phyloP scores from a whole-genome alignment of 2,329 filamentous ascomycete genomes.

The Curvularia hawaiiensis region DNA sequence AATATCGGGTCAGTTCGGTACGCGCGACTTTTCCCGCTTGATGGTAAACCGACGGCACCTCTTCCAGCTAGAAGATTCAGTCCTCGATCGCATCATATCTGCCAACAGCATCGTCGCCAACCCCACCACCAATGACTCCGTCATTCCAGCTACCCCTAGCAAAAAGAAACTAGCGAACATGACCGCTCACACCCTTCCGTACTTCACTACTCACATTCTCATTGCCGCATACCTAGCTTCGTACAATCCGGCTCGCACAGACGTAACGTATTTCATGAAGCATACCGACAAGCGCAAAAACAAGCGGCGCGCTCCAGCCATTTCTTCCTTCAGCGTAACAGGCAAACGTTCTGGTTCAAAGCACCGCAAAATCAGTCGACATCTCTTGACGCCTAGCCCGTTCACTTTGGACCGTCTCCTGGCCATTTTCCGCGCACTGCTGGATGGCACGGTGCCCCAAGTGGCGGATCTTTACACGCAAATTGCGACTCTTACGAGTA shows the following conservation, averaged over 20 bases:
- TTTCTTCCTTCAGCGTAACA: conserved; percentile 19
- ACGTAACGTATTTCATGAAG: conserved; percentile 77
- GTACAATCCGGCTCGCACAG: conserved; percentile 76
- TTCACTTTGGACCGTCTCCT: conserved; percentile 80
- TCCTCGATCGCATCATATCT: conserved; percentile 65
- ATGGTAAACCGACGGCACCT: conserved; percentile 72
- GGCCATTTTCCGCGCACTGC: conserved; percentile 73
- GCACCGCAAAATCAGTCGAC: conserved; percentile 75
- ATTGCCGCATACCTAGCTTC: conserved; percentile 81
- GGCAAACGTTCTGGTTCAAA: conserved; percentile 47
- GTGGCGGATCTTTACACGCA: conserved; percentile 57
- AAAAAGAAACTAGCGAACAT: conserved; percentile 20
- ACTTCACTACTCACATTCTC: conserved; percentile 74
- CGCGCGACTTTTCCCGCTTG: conserved; percentile 83
- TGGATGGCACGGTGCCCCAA: conserved; percentile 53
- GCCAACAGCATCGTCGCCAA: not conserved
- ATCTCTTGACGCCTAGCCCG: conserved; percentile 75
- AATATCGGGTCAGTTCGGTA: conserved; percentile 70
- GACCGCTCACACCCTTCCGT: conserved; percentile 62
- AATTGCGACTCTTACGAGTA: conserved; percentile 73
- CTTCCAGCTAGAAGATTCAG: conserved; percentile 73
- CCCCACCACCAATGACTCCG: not conserved
- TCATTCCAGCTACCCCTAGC: conserved; percentile 17
- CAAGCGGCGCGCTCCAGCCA: conserved; percentile 47
- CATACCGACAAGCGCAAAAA: conserved; percentile 59